phyloP scores from a whole-genome alignment of 805 yeast genomes.

The Wickerhamiella nectarea region DNA sequence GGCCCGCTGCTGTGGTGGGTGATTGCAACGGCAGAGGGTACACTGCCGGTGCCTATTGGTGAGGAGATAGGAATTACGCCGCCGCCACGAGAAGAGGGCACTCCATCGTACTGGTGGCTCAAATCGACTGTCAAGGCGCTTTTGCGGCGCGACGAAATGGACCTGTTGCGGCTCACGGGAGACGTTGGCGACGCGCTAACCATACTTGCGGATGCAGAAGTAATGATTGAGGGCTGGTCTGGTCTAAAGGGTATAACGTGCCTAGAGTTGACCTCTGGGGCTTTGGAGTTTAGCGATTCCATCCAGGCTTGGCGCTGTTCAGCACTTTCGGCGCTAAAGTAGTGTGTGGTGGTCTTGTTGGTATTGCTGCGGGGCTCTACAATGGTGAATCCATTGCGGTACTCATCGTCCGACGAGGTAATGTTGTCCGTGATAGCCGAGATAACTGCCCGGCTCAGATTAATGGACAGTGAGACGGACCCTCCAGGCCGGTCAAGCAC shows the following conservation, averaged over 20 bases:
- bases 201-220: neutral
- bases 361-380: constrained; percentile 5
- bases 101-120: neutral
- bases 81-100: neutral
- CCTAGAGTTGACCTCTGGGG: neutral
- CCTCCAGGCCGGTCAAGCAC: constrained; percentile 9
- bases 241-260: neutral
- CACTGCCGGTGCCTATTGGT: neutral
- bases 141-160: neutral
- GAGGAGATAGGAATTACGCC: neutral
- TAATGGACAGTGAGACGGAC: neutral
- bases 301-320: neutral
- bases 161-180: neutral
- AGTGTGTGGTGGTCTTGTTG: constrained; percentile 2
- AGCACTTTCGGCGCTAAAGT: constrained; percentile 3
- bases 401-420: constrained; percentile 7
- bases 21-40: constrained; percentile 4
- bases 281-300: neutral
- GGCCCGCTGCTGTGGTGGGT: constrained; percentile 7
- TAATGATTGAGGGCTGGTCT: neutral
- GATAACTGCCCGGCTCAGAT: constrained; percentile 1
- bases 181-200: neutral
- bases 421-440: constrained; percentile 3
- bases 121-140: neutral
- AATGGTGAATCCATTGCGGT: constrained; percentile 8